Evolutionary conservation across 768 basidiomycete species (phyloP), one percentile per base, ranked within the genome.

Genomic region (Pleurotus tuoliensis): DNA sequence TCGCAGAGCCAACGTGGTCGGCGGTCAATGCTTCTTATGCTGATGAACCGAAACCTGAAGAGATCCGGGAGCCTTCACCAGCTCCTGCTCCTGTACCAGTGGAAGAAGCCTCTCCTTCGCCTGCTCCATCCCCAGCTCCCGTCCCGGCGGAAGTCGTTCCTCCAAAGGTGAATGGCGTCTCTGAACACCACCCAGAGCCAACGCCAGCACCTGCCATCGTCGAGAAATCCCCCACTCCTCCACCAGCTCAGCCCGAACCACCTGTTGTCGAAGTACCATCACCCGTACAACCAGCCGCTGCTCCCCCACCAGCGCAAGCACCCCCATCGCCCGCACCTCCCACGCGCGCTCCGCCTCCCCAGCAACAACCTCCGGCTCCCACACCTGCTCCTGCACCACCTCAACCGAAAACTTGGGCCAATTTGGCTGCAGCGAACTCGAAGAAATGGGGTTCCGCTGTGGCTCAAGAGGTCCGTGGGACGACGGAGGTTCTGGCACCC

Each of bases 351-450:
- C 66, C 25, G 57, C 69, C 47, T 58, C 71, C 44, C 58, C 71
- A 37, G 62, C 75, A 27, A 59, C 63, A 39, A 12, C 58, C 73
- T 6, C 63, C 57, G 9, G 65, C 69, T 11, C 60, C 67, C 41
- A 20, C 67, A 8, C 59, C 75, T 6, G 59, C 74, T 34, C 63
- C 74, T 8, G 64, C 75, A n/a, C 67, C 77, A 27, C 63, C 82
- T 37, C 78, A 77, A 16, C 92, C 90, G 13, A 89, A 90, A 67
- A 88, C 88, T 0, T 98, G 94, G 95, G 95, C 95, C 0, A 90
- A 88, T 56, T 83, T 97, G 45, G 94, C 94, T 46, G 94, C 94
- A 40, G 70, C 87, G 16, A 89, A 90, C 66, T 71, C 81, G 13
- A 87, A 86, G 66, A 91, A 89, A 68, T 96, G 94, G 94, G 92